Base-by-base conservation (phyloP, 2,329 filamentous ascomycete species). In the Penicillium sp. region DNA sequence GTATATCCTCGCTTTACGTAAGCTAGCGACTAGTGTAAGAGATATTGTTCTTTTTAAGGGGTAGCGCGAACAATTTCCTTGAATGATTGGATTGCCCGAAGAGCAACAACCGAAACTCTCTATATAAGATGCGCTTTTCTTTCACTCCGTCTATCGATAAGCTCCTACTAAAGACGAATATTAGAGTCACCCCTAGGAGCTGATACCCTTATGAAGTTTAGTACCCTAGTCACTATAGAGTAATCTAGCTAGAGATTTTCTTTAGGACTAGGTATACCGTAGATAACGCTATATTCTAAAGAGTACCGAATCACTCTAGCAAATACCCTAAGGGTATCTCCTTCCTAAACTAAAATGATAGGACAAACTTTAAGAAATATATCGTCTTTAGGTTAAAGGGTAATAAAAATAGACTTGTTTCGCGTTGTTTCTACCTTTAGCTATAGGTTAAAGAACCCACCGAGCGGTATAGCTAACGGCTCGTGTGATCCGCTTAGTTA, bases 371-470 rank as follows among this genome's bases (percentile, higher is more conserved):
- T 32, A 5, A 61, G 29, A 38, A 51, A 52, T 3, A n/a, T 22
- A 16, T 53, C 37, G 18, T 58, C 43, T 53, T 58, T 55, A 6
- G 56, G 56, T 31, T 46, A 32, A 22, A 63, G 34, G 20, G 40
- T 54, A 11, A 58, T 29, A 32, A 61, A 61, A 10, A 55, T 43
- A 49, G 61, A 61, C 47, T 61, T 63, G 31, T 63, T 50, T 34
- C 44, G n/a, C 35, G 18, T 52, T 51, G 20, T 29, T 40, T 57
- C 54, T 50, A 31, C 31, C 31, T 40, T 29, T 44, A 40, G 35
- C 20, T 57, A 18, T 20, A 56, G 48, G 59, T 58, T 46, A 57
- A 56, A 48, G 35, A 50, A 52, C 51, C 48, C 53, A 56, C 56
- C 32, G 5, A 56, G 34, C 11, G 24, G 11, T 35, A n/a, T n/a